Base-by-base conservation (phyloP, 768 basidiomycete species). In the Butyriboletus loyo region DNA sequence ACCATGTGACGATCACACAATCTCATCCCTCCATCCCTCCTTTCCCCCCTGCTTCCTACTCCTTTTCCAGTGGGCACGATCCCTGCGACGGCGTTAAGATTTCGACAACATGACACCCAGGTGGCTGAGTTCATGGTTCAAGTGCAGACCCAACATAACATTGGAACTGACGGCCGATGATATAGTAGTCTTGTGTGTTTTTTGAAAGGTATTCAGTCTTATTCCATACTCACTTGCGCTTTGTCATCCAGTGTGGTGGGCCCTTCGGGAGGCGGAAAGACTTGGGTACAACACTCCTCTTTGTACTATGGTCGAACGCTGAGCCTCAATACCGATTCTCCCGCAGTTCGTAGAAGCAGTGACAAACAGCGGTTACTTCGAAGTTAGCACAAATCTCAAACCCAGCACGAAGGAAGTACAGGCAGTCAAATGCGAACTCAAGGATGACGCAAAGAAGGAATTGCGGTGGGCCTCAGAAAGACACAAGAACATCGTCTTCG, bases 241-340 rank as follows among this genome's bases (percentile, higher is more conserved):
- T 6, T 36, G 15, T 21, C 7, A 21, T 40, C 10, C 22, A 65
- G 63, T 32, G 17, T 59, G 7, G 49, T 62, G 1, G 61, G 62
- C 11, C 62, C 62, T 36, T 48, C 62, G 0, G 62, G 56, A 17
- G 30, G 48, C 5, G 62, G 62, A 38, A 63, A 64, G 52, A 64
- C 54, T 37, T 21, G 5, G 44, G 62, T 63, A 58, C n/a, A 53
- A 10, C 14, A 13, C 15, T 39, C 14, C 5, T 13, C 17, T 54
- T 25, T 4, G 8, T n/a, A 9, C 14, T 5, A 9, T 4, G 11
- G 5, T 11, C 7, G 15, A 34, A 2, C 38, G 5, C 9, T 8
- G 15, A 34, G 3, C 38, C 9, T 45, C 19, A 40, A 48, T 6
- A 2, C 10, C 19, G 37, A 48, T 6, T 2, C 10, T 7, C 8